Evolutionary conservation across 352 stramenopile species (phyloP), one percentile per base, ranked within the genome.

Genomic region (Pythium aphanidermatum): DNA sequence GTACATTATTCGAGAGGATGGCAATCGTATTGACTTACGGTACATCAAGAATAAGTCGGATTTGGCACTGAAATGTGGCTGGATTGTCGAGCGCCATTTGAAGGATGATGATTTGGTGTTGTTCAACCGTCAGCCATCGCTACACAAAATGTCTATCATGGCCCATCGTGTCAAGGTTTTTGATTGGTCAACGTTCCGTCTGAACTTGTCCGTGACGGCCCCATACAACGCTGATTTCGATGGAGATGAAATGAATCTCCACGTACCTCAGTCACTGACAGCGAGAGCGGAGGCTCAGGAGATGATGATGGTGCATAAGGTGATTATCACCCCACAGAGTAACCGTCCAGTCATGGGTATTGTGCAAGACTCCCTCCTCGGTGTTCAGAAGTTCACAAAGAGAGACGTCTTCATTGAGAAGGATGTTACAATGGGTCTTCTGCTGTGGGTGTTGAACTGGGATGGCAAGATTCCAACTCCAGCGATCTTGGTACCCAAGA

Each of bases 111-210:
- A 99, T 76, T 76, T 99, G 46, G 95, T 99, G 55, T 70, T 99
- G 16, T 99, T 99, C 72, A 99, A 99, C 70, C 95, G 97, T 47
- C 96, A 99, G 73, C 97, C 97, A 11, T 98, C 86, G 58, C 83
- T 99, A 35, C 97, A 99, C 75, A 99, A 99, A 66, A 99, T 99
- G 96, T 98, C 84, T 35, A 99, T 99, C 69, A 99, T 99, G 97
- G 95, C 95, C 20, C 97, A 99, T 65, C 83, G 92, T 27, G 96
- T 98, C 19, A 98, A 98, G 65, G 95, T 99, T 31, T 91, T 99
- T 48, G 95, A 99, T 76, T 99, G 95, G 92, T 98, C 90, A 34
- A 99, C 97, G 17, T 99, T 99, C 74, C 92, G 97, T 61, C 71
- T 99, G 35, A 99, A 99, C 64, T 71, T 99, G 43, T 98, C 87